Conservation (phyloP, 2,329 filamentous ascomycete genomes). For the Pseudogymnoascus sp. region DNA sequence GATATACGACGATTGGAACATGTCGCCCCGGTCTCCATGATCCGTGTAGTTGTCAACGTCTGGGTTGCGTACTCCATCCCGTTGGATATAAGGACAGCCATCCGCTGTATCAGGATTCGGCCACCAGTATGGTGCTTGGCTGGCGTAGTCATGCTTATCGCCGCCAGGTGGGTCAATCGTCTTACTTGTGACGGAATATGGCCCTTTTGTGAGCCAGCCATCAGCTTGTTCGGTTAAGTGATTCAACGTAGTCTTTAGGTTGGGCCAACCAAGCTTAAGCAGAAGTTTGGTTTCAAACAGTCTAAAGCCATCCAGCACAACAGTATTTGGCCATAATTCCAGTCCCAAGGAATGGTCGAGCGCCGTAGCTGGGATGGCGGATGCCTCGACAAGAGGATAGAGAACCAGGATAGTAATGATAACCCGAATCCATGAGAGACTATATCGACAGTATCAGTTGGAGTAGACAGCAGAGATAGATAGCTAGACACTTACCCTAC, state of each 20-base stretch:
- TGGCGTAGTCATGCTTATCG: slow-evolving; percentile 20
- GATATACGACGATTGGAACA: slow-evolving; percentile 22
- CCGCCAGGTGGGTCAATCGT: slow-evolving; percentile 16
- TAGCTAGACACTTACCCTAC: neutral
- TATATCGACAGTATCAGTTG: neutral
- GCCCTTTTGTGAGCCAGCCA: slow-evolving; percentile 21
- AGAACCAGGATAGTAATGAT: neutral
- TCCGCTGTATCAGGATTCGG: slow-evolving; percentile 15
- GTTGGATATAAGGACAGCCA: slow-evolving; percentile 22
- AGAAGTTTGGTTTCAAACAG: slow-evolving; percentile 9
- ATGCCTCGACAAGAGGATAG: neutral
- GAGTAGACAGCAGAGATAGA: neutral
- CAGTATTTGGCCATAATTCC: neutral
- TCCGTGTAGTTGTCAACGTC: slow-evolving; percentile 18
- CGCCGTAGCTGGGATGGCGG: neutral
- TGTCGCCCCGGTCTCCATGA: slow-evolving; percentile 17
- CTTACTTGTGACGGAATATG: slow-evolving; percentile 23
- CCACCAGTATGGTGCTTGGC: slow-evolving; percentile 23
- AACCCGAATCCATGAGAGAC: neutral
- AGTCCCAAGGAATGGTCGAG: neutral
- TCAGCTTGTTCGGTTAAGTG: slow-evolving; percentile 8
- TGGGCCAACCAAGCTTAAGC: neutral
- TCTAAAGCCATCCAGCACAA: slow-evolving; percentile 8
- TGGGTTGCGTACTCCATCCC: slow-evolving; percentile 23
- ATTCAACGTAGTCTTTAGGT: neutral